phyloP scores from a whole-genome alignment of 495 filamentous ascomycete species.

The Penicillium coprophilum region DNA sequence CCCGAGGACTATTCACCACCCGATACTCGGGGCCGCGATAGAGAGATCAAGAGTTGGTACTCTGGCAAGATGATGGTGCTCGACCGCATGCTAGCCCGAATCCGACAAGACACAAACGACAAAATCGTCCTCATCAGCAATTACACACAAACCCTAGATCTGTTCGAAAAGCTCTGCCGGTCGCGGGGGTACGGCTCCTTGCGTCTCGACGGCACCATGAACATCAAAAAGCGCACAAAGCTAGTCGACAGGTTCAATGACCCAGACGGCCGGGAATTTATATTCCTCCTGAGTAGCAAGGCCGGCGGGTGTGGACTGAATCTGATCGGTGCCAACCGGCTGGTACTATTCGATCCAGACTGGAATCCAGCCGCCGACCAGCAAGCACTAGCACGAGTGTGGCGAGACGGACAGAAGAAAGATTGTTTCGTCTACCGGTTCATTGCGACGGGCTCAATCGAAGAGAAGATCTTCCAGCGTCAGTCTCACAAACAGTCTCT shows the following conservation, averaged over 20 bases:
- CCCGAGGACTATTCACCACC: slow-evolving; percentile 89
- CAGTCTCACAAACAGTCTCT: slow-evolving; percentile 98
- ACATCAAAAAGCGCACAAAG: slow-evolving; percentile 93
- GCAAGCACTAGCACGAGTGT: slow-evolving; percentile 94
- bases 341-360: slow-evolving; percentile 97
- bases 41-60: slow-evolving; percentile 94
- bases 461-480: slow-evolving; percentile 99
- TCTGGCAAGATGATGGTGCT: slow-evolving; percentile 98
- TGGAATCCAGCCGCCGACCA: slow-evolving; percentile 99
- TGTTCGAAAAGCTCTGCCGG: slow-evolving; percentile 91
- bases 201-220: slow-evolving; percentile 95
- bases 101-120: slow-evolving; percentile 94
- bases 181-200: slow-evolving; percentile 78
- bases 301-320: slow-evolving; percentile 97
- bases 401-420: slow-evolving; percentile 99
- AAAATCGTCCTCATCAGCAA: slow-evolving; percentile 99
- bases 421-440: slow-evolving; percentile 99
- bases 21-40: slow-evolving; percentile 82
- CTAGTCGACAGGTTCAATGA: slow-evolving; percentile 99
- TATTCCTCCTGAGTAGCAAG: slow-evolving; percentile 94
- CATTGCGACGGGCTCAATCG: slow-evolving; percentile 95
- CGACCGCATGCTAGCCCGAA: slow-evolving; percentile 96
- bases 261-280: slow-evolving; percentile 83
- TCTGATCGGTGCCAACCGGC: slow-evolving; percentile 92
- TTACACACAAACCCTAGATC: slow-evolving; percentile 93